A percentile compares a stretch with the other conserved stretches of the same genome.
These are phyloP conservation scores for Lecanicillium sp. DNA, from an alignment of 2,329 filamentous ascomycete species.

Conservation along the genomic window DNA sequence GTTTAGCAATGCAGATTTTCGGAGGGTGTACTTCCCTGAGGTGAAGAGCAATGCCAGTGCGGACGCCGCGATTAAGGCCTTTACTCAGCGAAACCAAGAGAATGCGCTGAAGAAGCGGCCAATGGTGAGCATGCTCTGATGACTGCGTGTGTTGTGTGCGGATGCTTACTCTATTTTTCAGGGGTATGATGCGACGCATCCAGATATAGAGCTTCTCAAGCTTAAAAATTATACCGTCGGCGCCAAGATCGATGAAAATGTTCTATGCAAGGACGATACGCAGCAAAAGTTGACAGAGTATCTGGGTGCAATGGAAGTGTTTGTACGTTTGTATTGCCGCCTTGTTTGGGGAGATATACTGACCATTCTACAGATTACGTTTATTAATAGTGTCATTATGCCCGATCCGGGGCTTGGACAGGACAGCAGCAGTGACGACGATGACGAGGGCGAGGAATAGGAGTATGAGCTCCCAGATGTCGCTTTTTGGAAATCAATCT, in stretches of 20 bases:
- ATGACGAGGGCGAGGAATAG: conserved; percentile 11
- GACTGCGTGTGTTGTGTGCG: not conserved
- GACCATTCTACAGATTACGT: conserved; percentile 47
- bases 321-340: conserved; percentile 51
- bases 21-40: conserved; percentile 53
- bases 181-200: conserved; percentile 68
- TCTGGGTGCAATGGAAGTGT: conserved; percentile 63
- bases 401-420: conserved; percentile 50
- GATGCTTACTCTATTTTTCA: too few relatives aligned
- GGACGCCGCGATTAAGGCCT: conserved; percentile 58
- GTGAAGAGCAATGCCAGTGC: conserved; percentile 22
- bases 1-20: conserved; percentile 53
- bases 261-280: conserved; percentile 54
- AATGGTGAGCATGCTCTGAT: conserved; percentile 49
- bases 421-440: conserved; percentile 29
- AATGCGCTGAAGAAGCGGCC: conserved; percentile 79
- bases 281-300: conserved; percentile 59
- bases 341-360: not conserved
- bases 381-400: conserved; percentile 67
- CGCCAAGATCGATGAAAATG: conserved; percentile 56
- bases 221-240: conserved; percentile 72
- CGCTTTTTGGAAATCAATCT: not conserved
- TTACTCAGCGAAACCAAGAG: conserved; percentile 60
- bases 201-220: conserved; percentile 73
- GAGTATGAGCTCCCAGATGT: not conserved